These are phyloP conservation scores for Pneumocystis jirovecii DNA, from an alignment of 1,139 yeast species.

Conservation along the genomic window DNA sequence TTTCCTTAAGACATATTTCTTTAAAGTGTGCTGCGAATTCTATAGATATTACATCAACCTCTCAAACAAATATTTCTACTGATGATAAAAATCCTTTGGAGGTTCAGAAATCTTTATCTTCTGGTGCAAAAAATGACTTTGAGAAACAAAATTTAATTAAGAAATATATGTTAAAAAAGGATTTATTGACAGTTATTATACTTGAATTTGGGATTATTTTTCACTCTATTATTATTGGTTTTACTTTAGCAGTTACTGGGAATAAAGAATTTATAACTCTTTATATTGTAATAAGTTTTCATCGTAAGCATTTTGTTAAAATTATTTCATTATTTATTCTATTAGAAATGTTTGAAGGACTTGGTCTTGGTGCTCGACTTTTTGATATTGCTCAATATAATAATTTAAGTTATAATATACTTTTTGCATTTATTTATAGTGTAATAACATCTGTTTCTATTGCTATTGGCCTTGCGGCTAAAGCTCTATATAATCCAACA, in stretches of 20 bases:
- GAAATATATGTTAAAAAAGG: conserved; percentile 19
- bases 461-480: conserved; percentile 74
- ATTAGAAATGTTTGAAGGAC: conserved; percentile 54
- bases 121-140: neutral
- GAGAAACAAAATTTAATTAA: neutral
- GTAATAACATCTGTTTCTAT: conserved; percentile 64
- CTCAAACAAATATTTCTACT: conserved; percentile 16
- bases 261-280: conserved; percentile 50
- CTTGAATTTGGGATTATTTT: conserved; percentile 57
- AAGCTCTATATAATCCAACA: conserved; percentile 40
- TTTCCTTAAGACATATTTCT: conserved; percentile 12
- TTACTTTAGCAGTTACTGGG: conserved; percentile 47
- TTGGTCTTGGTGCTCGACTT: conserved; percentile 73
- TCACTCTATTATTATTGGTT: conserved; percentile 57
- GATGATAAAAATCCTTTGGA: neutral
- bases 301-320: conserved; percentile 25
- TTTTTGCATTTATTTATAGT: conserved; percentile 42
- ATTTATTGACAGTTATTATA: conserved; percentile 36
- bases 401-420: conserved; percentile 39
- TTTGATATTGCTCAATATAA: conserved; percentile 49
- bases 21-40: conserved; percentile 6
- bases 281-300: conserved; percentile 62
- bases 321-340: neutral
- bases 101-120: neutral
- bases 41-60: conserved; percentile 8